Percentiles rank a stretch among this genome's conserved stretches.
phyloP scores from a whole-genome alignment of 768 basidiomycete species.

The Galerina marginata region DNA sequence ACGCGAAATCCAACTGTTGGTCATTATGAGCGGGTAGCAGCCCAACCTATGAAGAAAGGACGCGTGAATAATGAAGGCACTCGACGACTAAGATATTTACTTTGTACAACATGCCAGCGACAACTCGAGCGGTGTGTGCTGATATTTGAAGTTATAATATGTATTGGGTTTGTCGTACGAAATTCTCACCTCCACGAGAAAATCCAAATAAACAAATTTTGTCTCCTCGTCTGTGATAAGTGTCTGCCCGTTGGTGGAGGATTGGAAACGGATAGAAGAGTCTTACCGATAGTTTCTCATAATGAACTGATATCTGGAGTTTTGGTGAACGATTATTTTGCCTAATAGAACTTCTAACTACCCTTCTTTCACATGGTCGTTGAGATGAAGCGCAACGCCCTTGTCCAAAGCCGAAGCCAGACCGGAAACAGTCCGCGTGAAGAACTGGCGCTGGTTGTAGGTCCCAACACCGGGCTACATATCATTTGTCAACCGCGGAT shows the following conservation, averaged over 20 bases:
- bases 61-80: no score
- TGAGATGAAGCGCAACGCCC: conserved; percentile 28
- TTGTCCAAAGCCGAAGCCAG: conserved; percentile 25
- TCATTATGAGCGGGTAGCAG: conserved; percentile 32
- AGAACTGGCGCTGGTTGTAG: conserved; percentile 16
- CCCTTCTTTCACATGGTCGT: conserved; percentile 38
- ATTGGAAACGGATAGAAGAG: neutral
- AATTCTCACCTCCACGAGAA: conserved; percentile 24
- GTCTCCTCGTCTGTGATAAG: conserved; percentile 27
- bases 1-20: conserved; percentile 37
- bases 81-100: conserved; percentile 7
- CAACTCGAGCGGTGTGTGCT: conserved; percentile 32
- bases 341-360: neutral
- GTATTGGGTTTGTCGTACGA: no score
- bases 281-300: conserved; percentile 6
- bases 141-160: neutral
- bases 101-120: conserved; percentile 38
- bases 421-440: conserved; percentile 22
- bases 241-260: no score
- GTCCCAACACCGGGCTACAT: conserved; percentile 15
- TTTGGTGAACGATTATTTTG: neutral
- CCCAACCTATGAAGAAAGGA: conserved; percentile 24
- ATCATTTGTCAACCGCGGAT: neutral
- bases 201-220: conserved; percentile 37
- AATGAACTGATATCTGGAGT: conserved; percentile 7